These are phyloP conservation scores for Venustampulla echinocandica DNA, from an alignment of 495 filamentous ascomycete species.

Conservation along the genomic window DNA sequence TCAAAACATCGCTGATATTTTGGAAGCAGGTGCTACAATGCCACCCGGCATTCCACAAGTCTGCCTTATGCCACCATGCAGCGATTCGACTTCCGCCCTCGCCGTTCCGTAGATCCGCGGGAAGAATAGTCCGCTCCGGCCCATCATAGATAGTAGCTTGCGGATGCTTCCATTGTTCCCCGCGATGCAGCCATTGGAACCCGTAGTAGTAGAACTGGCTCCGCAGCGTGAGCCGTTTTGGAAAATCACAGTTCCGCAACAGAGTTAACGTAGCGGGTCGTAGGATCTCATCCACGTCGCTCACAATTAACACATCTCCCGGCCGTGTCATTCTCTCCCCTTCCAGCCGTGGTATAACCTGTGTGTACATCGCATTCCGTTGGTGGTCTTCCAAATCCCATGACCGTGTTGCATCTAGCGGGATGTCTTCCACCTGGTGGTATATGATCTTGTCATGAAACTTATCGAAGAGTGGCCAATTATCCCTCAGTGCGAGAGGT, in stretches of 20 bases:
- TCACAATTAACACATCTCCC: constrained; percentile 30
- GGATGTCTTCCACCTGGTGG: constrained; percentile 28
- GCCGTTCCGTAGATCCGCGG: constrained; percentile 32
- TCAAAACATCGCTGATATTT: constrained; percentile 31
- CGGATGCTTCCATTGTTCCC: constrained; percentile 34
- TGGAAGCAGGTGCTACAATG: constrained; percentile 38
- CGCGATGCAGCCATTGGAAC: constrained; percentile 36
- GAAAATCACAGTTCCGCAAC: constrained; percentile 35
- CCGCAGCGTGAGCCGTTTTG: constrained; percentile 29
- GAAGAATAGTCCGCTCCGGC: constrained; percentile 27
- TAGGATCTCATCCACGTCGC: constrained; percentile 37
- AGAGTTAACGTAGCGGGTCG: constrained; percentile 28
- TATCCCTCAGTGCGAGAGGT: constrained; percentile 27
- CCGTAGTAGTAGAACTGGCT: constrained; percentile 38
- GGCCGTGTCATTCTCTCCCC: constrained; percentile 18
- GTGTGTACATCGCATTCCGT: constrained; percentile 30
- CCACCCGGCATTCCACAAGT: constrained; percentile 33
- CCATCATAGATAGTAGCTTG: constrained; percentile 36
- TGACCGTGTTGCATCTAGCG: constrained; percentile 12
- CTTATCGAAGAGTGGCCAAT: constrained; percentile 29
- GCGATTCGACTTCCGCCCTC: constrained; percentile 21
- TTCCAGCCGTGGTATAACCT: constrained; percentile 26
- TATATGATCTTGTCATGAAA: constrained; percentile 36
- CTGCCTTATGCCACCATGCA: constrained; percentile 18
- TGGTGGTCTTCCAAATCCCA: constrained; percentile 32